Percentiles rank a stretch among this genome's conserved stretches.
Evolutionary conservation across 768 basidiomycete genomes (phyloP).

Genomic region (Daedaleopsis sinensis): DNA sequence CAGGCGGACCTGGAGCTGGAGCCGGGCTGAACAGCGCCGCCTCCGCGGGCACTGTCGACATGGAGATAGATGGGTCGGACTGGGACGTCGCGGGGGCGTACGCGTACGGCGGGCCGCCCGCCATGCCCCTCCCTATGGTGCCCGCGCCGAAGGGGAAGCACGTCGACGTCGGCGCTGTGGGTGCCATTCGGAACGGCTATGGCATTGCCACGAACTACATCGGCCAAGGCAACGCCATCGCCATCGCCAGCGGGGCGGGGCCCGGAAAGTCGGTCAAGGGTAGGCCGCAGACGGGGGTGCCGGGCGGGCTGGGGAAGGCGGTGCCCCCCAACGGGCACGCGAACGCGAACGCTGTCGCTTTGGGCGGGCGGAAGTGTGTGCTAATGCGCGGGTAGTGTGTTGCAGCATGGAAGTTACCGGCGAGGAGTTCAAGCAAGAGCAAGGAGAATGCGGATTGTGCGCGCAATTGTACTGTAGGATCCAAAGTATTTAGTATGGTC

Average conservation of each 20-base stretch:
- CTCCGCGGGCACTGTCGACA: not conserved
- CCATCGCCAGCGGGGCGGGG: not conserved
- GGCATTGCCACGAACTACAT: not conserved
- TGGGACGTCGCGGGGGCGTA: slow-evolving; percentile 29
- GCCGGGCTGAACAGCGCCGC: not conserved
- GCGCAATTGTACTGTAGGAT: too few relatives aligned
- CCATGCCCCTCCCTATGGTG: slow-evolving; percentile 1
- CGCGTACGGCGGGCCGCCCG: slow-evolving; percentile 20
- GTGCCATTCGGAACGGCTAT: too few relatives aligned
- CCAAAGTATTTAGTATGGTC: too few relatives aligned
- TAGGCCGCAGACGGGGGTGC: not conserved
- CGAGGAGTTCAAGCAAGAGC: too few relatives aligned
- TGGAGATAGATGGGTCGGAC: slow-evolving; percentile 13
- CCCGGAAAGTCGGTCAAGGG: slow-evolving; percentile 1
- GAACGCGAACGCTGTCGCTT: slow-evolving; percentile 14
- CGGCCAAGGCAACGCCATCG: not conserved
- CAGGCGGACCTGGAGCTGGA: slow-evolving; percentile 5
- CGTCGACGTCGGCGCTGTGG: too few relatives aligned
- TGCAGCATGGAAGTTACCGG: too few relatives aligned
- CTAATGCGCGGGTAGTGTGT: slow-evolving; percentile 22
- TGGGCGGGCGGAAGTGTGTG: slow-evolving; percentile 28
- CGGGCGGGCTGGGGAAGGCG: slow-evolving; percentile 9
- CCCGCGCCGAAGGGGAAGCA: not conserved
- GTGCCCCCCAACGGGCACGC: too few relatives aligned
- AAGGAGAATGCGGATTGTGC: too few relatives aligned